Evolutionary conservation across 441 rosid species (phyloP), one percentile per base, ranked within the genome.

Genomic region (Populus hybrid): DNA sequence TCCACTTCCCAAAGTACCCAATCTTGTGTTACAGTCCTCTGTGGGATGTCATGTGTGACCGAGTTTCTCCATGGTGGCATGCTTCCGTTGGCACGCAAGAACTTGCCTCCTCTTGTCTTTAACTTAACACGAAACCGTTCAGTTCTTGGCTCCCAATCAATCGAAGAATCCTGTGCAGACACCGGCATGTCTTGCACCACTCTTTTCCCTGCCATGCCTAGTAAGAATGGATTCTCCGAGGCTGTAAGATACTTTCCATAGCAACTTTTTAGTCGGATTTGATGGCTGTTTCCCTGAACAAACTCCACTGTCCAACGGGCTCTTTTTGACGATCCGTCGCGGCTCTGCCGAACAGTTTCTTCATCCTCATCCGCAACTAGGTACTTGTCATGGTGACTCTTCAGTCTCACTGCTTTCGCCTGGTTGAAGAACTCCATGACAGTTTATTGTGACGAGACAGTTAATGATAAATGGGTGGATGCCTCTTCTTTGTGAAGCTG

Each of bases 11-110:
- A 95, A 23, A 89, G 84, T 12, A 90, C 71, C 83, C 95, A 91
- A 14, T 87, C 95, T 76, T 90, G 93, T 23, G 97, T 89, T 18
- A 90, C 73, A 76, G 88, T 84, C 78, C 90, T 79, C 20, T 88
- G 88, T 74, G 98, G 92, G 72, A 82, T 79, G 72, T 90, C 98
- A 70, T 95, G 97, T 2, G 95, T 93, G 2, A 95, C 83, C 1
- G 97, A 90, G 88, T 95, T 90, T 76, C 95, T 82, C 95, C 95
- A 91, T 1, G 97, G 97, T 24, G 98, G 97, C 65, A 88, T 64
- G 6, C 97, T 90, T 4, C 97, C 94, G 42, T 95, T 93, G 11
- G 89, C 98, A 36, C 97, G 85, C 81, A 95, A 80, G 78, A 85
- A 93, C 74, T 90, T 77, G 32, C 95, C 98, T 70, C 80, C 73